A percentile compares a stretch with the other conserved stretches of the same genome.
phyloP scores from a whole-genome alignment of 2,329 filamentous ascomycete species.

The Leptographium procerum region DNA sequence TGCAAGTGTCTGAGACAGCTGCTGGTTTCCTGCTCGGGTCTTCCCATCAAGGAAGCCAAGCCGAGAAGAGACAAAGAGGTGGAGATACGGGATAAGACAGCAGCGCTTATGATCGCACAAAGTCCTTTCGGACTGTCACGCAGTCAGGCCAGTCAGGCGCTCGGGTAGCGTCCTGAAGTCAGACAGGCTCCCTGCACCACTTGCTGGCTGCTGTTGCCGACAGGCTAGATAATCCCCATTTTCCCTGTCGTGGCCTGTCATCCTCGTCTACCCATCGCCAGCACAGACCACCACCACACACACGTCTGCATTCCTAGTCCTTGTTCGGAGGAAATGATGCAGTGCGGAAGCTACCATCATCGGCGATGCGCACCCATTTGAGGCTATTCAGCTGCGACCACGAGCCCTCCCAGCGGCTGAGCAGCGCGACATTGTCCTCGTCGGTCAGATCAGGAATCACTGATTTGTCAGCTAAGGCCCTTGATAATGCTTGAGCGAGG shows the following conservation, averaged over 20 bases:
- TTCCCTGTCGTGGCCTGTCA: not conserved
- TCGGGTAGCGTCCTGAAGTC: not conserved
- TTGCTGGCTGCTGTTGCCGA: not conserved
- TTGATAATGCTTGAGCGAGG: too few relatives aligned
- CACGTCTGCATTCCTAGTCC: constrained; percentile 5
- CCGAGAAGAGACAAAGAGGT: not conserved
- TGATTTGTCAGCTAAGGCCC: constrained; percentile 16
- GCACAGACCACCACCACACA: not conserved
- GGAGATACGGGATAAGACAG: not conserved
- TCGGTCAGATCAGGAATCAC: constrained; percentile 66
- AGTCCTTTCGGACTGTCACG: not conserved
- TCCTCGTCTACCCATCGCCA: not conserved
- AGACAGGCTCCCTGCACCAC: not conserved
- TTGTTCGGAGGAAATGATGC: constrained; percentile 65
- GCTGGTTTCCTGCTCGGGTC: not conserved
- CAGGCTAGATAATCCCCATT: not conserved
- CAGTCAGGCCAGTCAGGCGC: not conserved
- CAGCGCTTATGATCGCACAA: not conserved
- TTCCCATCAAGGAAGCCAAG: too few relatives aligned
- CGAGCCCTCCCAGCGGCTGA: constrained; percentile 69
- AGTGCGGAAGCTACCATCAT: constrained; percentile 50
- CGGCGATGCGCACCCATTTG: constrained; percentile 64
- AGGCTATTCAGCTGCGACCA: constrained; percentile 72
- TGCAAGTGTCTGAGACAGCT: not conserved
- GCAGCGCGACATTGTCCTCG: constrained; percentile 48